Percentiles rank a stretch among this genome's conserved stretches.
Evolutionary conservation across 495 filamentous ascomycete genomes (phyloP).

Genomic region (Xylaria acuta): DNA sequence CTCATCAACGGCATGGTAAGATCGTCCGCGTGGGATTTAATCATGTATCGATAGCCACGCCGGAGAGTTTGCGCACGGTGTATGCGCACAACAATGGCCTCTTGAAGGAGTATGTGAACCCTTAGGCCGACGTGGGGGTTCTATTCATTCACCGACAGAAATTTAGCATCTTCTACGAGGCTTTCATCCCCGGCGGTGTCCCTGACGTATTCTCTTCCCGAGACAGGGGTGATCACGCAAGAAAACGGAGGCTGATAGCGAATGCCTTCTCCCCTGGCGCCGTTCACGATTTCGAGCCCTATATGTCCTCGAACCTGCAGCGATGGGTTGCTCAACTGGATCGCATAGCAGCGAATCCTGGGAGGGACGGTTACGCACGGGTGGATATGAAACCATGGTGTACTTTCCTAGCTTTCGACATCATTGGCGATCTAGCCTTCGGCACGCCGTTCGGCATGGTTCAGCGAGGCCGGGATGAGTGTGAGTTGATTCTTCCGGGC

Average conservation of each 20-base stretch:
- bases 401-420: slow-evolving; percentile 89
- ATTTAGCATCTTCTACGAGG: slow-evolving; percentile 73
- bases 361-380: slow-evolving; percentile 46
- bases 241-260: slow-evolving; percentile 84
- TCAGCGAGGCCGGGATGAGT: slow-evolving; percentile 59
- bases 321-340: slow-evolving; percentile 75
- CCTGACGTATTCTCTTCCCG: slow-evolving; percentile 87
- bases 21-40: slow-evolving; percentile 65
- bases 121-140: neutral
- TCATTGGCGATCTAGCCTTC: slow-evolving; percentile 75
- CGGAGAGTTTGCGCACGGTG: slow-evolving; percentile 62
- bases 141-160: slow-evolving; percentile 21
- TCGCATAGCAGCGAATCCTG: slow-evolving; percentile 43
- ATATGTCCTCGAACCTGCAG: slow-evolving; percentile 79
- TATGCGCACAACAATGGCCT: slow-evolving; percentile 75
- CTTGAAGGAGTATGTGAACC: slow-evolving; percentile 57
- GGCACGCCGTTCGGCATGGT: slow-evolving; percentile 63
- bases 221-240: slow-evolving; percentile 76
- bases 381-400: slow-evolving; percentile 84
- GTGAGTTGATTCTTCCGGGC: slow-evolving; percentile 50
- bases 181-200: slow-evolving; percentile 81
- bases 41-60: slow-evolving; percentile 61
- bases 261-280: slow-evolving; percentile 84
- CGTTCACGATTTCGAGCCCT: slow-evolving; percentile 82
- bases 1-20: slow-evolving; percentile 69